Conservation (phyloP, 1,139 yeast genomes). For the Yamadazyma triangularis region DNA sequence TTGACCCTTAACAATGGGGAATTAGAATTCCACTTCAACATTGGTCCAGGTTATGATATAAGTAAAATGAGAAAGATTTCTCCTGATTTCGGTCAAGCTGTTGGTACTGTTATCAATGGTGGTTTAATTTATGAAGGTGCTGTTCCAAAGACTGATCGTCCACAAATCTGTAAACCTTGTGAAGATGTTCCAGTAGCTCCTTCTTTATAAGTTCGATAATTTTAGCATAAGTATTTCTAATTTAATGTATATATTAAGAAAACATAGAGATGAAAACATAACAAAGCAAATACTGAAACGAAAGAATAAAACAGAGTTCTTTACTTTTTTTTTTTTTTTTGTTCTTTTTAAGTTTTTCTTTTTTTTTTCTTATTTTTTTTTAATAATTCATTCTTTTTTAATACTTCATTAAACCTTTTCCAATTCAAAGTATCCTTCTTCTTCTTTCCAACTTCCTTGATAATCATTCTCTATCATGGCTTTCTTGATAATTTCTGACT, state of each 20-base stretch:
- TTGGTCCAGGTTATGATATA: slow-evolving; percentile 17
- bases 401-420: too few relatives aligned
- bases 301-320: not conserved
- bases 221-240: too few relatives aligned
- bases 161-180: slow-evolving; percentile 14
- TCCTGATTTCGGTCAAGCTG: slow-evolving; percentile 13
- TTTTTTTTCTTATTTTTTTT: too few relatives aligned
- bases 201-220: not conserved
- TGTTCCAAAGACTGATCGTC: slow-evolving; percentile 12
- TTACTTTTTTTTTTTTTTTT: too few relatives aligned
- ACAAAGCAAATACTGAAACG: not conserved
- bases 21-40: slow-evolving; percentile 11
- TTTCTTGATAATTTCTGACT: slow-evolving; percentile 20
- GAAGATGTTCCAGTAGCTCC: slow-evolving; percentile 7
- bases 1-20: slow-evolving; percentile 8
- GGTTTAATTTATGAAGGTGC: slow-evolving; percentile 14
- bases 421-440: slow-evolving; percentile 5
- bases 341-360: too few relatives aligned
- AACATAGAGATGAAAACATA: not conserved
- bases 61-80: slow-evolving; percentile 10
- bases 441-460: slow-evolving; percentile 8
- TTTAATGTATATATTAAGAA: too few relatives aligned
- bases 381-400: too few relatives aligned
- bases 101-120: slow-evolving; percentile 12
- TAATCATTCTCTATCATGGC: slow-evolving; percentile 20